A percentile compares a stretch with the other conserved stretches of the same genome.
These are phyloP conservation scores for Quercus tomentella DNA, from an alignment of 331 rosid genomes.

Conservation along the genomic window DNA sequence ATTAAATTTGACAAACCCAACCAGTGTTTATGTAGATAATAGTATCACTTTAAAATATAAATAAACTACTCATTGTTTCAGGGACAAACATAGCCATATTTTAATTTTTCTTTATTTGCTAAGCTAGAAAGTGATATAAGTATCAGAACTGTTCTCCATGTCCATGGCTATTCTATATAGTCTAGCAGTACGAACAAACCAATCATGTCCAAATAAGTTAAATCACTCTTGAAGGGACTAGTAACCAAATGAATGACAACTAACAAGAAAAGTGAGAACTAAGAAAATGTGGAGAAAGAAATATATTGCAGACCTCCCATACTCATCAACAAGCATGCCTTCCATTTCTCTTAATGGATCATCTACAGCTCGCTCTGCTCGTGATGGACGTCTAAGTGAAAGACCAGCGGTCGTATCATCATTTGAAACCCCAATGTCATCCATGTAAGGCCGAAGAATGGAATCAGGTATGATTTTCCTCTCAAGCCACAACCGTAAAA, in stretches of 20 bases:
- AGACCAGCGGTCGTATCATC: constrained; percentile 68
- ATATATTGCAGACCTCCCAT: constrained; percentile 70
- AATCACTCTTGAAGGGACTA: not conserved
- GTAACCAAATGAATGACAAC: not conserved
- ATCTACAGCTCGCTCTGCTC: constrained; percentile 94
- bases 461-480: constrained; percentile 89
- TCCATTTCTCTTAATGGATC: constrained; percentile 99
- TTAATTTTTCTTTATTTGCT: not conserved
- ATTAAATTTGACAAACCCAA: not conserved
- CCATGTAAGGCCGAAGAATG: constrained; percentile 80
- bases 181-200: not conserved
- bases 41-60: not conserved
- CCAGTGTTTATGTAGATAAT: not conserved
- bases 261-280: not conserved
- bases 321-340: constrained; percentile 99
- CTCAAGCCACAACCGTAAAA: constrained; percentile 96
- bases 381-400: constrained; percentile 90
- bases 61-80: not conserved
- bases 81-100: not conserved
- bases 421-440: constrained; percentile 84
- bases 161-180: not conserved
- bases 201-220: not conserved
- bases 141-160: not conserved
- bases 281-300: not conserved
- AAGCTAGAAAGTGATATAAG: not conserved